A percentile compares a stretch with the other conserved stretches of the same genome.
phyloP scores from a whole-genome alignment of 371 early-diverging fungal species.

The Circinella minor region DNA sequence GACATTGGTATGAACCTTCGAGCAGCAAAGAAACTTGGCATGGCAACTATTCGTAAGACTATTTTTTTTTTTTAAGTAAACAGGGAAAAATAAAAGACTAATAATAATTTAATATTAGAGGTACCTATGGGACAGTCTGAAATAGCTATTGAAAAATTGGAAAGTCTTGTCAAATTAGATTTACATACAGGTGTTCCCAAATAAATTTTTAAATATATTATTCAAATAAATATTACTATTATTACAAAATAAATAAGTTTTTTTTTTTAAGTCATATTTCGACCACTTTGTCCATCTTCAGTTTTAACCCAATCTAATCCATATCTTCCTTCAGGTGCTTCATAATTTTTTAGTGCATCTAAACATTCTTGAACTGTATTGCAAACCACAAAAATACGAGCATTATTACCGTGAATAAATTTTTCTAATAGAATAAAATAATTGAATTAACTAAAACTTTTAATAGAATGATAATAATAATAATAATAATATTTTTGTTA shows the following conservation, averaged over 20 bases:
- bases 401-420: conserved; percentile 56
- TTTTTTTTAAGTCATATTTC: conserved; percentile 16
- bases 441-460: no score
- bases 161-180: conserved; percentile 40
- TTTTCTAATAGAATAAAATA: conserved; percentile 41
- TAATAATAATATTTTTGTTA: conserved; percentile 12
- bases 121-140: conserved; percentile 62
- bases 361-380: conserved; percentile 65
- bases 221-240: no score
- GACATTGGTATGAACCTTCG: conserved; percentile 80
- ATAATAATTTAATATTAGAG: conserved; percentile 29
- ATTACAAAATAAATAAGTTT: no score
- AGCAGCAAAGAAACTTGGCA: conserved; percentile 66
- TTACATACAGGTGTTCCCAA: conserved; percentile 25
- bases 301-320: conserved; percentile 56
- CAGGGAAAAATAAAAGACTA: neutral
- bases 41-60: conserved; percentile 63
- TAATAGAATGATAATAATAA: no score
- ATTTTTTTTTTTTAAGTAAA: neutral
- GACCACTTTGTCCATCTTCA: conserved; percentile 24
- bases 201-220: conserved; percentile 14
- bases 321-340: conserved; percentile 56
- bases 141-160: conserved; percentile 63
- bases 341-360: conserved; percentile 61
- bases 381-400: conserved; percentile 60